Conservation (phyloP, 768 basidiomycete genomes). For the Hydnomerulius pinastri region DNA sequence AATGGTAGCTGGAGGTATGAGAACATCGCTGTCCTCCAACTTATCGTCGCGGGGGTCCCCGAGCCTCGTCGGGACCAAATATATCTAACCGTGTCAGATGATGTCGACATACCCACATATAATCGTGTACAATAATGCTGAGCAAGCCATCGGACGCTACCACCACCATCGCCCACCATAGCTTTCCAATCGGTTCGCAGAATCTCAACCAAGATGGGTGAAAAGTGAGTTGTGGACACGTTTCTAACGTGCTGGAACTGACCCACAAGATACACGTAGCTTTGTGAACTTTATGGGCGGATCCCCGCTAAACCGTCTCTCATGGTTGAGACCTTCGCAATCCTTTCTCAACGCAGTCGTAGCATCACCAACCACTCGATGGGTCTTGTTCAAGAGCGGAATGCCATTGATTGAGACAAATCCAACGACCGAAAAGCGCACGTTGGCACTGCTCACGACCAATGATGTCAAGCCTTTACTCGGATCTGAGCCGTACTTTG, state of each 20-base stretch:
- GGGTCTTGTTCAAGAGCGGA: slow-evolving; percentile 77
- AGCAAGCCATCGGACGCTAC: slow-evolving; percentile 4
- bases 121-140: slow-evolving; percentile 11
- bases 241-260: background rate
- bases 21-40: background rate
- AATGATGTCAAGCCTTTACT: slow-evolving; percentile 64
- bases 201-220: slow-evolving; percentile 28
- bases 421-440: slow-evolving; percentile 32
- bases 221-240: slow-evolving; percentile 27
- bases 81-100: slow-evolving; percentile 7
- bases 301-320: slow-evolving; percentile 77
- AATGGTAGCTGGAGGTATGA: background rate
- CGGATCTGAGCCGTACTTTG: slow-evolving; percentile 68
- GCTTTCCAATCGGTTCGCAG: slow-evolving; percentile 1
- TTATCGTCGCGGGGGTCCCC: background rate
- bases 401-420: slow-evolving; percentile 59
- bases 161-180: slow-evolving; percentile 2
- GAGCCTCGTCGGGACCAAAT: slow-evolving; percentile 11
- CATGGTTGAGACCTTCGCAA: slow-evolving; percentile 77
- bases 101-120: background rate
- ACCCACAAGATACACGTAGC: slow-evolving; percentile 29
- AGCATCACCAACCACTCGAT: slow-evolving; percentile 58
- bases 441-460: slow-evolving; percentile 59
- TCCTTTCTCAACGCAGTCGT: slow-evolving; percentile 76
- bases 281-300: slow-evolving; percentile 54